phyloP scores from a whole-genome alignment of 192 early-diverging fungal genomes.

The Podila epigama region DNA sequence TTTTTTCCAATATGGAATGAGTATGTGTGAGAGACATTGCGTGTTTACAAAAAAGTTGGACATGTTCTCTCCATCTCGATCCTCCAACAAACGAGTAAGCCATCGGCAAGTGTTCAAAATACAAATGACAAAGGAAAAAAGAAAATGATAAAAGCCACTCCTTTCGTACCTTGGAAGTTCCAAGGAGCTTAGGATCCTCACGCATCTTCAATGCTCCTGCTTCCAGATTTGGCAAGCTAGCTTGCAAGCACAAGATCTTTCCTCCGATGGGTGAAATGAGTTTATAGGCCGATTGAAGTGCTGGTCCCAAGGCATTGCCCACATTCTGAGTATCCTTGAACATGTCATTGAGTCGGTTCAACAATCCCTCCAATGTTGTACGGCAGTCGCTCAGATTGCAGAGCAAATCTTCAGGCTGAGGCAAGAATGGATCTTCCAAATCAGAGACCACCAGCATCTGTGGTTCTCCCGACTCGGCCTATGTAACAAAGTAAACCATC shows the following conservation, averaged over 20 bases:
- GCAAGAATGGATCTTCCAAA: conserved; percentile 89
- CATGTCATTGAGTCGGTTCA: conserved; percentile 81
- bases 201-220: conserved; percentile 83
- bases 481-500: conserved; percentile 3
- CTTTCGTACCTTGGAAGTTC: conserved; percentile 77
- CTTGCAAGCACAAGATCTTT: conserved; percentile 86
- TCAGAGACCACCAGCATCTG: conserved; percentile 96
- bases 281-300: conserved; percentile 83
- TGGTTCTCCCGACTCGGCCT: conserved; percentile 73
- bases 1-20: no score
- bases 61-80: no score
- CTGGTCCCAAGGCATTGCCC: conserved; percentile 82
- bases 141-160: no score
- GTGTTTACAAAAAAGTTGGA: no score
- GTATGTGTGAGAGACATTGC: no score
- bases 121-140: no score
- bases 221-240: conserved; percentile 81
- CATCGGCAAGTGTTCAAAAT: no score
- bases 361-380: conserved; percentile 70
- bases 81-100: no score
- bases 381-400: conserved; percentile 90
- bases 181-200: conserved; percentile 86
- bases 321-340: conserved; percentile 83
- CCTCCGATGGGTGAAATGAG: conserved; percentile 86
- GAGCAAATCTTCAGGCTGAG: conserved; percentile 88